These are phyloP conservation scores for Fusarium bactridioides DNA, from an alignment of 2,329 filamentous ascomycete genomes.

Conservation along the genomic window DNA sequence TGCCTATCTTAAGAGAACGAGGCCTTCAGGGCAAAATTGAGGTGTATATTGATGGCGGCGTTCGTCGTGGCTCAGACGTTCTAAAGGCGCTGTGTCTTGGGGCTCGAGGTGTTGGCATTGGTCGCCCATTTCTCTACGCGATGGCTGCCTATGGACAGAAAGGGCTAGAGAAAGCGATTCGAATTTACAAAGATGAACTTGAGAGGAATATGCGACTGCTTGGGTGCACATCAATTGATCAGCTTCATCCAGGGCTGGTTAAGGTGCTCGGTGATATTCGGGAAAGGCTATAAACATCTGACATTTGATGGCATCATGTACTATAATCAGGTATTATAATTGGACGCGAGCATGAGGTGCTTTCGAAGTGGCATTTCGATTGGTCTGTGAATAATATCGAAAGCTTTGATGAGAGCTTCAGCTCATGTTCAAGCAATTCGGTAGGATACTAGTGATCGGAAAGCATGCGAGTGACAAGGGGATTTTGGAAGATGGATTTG, in stretches of 20 bases:
- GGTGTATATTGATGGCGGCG: slow-evolving; percentile 87
- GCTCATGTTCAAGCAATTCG: not conserved
- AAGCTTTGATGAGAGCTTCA: not conserved
- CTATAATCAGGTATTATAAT: not conserved
- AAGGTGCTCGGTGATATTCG: not conserved
- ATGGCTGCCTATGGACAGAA: slow-evolving; percentile 89
- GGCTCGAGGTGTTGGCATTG: slow-evolving; percentile 90
- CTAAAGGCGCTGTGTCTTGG: slow-evolving; percentile 93
- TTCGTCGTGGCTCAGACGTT: slow-evolving; percentile 88
- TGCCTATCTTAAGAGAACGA: slow-evolving; percentile 79
- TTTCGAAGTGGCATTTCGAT: not conserved
- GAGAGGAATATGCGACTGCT: slow-evolving; percentile 98
- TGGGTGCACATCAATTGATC: slow-evolving; percentile 75
- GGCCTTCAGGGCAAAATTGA: slow-evolving; percentile 80
- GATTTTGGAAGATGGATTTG: not conserved
- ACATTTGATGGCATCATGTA: not conserved
- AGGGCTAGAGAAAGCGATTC: slow-evolving; percentile 92
- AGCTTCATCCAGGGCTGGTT: slow-evolving; percentile 57
- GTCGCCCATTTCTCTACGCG: slow-evolving; percentile 90
- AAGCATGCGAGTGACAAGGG: no score
- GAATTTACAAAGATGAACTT: slow-evolving; percentile 91
- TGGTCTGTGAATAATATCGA: not conserved
- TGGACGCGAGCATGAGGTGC: accelerated
- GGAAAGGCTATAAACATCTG: not conserved
- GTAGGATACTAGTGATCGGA: not conserved